Base-by-base conservation (phyloP, 208 protist genomes). In the Borovskyia barvae region DNA sequence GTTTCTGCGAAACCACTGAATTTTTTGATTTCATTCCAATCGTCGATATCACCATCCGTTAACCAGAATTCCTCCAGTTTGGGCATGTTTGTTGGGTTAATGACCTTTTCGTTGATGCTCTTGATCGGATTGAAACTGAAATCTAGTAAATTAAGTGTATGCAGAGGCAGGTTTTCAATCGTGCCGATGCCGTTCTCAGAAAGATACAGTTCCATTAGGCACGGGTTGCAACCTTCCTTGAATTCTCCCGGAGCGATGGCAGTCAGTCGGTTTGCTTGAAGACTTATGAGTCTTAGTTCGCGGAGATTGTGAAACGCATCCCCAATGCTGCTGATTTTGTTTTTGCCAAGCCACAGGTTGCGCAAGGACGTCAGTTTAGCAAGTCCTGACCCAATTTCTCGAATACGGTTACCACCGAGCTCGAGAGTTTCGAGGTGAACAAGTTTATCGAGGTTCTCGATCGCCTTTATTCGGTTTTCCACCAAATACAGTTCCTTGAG, bases 391-490 rank as follows among this genome's bases (percentile, higher is more conserved):
- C 87, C 82, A 33, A 97, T 85, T 29, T 85, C 72, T 24, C 89
- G 75, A 52, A 97, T 85, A 25, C 78, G 65, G 67, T 97, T 97
- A 1, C 87, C 86, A 1, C 93, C 93, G 0, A 97, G 72, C 62
- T 97, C 93, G 15, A 97, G 68, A 8, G 95, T 39, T 51, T 90
- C 77, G 9, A 97, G 63, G 35, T 92, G 80, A 2, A 86, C 71
- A 30, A 97, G 64, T 14, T 72, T 50, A 25, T 94, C 85, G 7
- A 97, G 68, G 14, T 86, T 86, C 30, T 87, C 69, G 15, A 97
- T 88, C 28, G 80, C 61, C 45, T 92, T 95, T 64, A 97, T 97
- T 46, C 90, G 91, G 57, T 97, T 97, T 36, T 96, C 88, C 0
- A 94, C 87, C 11, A 96, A 64, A 54, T 95, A 97, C 20, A 97